Evolutionary conservation across 176 grass and related monocot genomes (phyloP), one percentile per base, ranked within the genome.

Genomic region (Miscanthus lutarioriparius): DNA sequence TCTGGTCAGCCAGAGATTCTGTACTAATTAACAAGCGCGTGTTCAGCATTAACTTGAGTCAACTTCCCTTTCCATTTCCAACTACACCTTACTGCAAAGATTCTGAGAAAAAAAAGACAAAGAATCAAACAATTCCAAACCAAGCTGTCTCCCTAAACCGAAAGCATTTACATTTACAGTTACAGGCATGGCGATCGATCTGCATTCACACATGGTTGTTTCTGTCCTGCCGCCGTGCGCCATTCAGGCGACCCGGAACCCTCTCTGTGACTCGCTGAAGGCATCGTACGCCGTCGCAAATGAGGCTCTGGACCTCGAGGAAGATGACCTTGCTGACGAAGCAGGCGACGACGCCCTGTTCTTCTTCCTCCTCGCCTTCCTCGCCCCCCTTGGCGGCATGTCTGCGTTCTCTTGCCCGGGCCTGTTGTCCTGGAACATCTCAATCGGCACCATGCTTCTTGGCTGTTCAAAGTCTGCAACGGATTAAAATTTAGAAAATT

Each of bases 401-500:
- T 86, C 89, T 47, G 87, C 74, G 44, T 61, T 30, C 33, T 85
- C 93, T 56, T 78, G 85, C 2, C 43, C 71, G 38, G 76, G 62
- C 45, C 48, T 89, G 47, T 84, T 74, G 15, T 74, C 44, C 87
- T 41, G 87, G 58, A 94, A 95, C 4, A 98, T 88, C 10, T 86
- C 91, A 38, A 85, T 87, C 11, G 89, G 84, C 80, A 94, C 66
- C 66, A 93, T 88, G 39, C 82, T 80, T 87, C 85, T 94, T 17
- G 91, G 87, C 11, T 89, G 95, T 84, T 98, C 96, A 35, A 96
- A 98, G 88, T 98, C 96, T 98, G 89, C 83, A 70, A 12, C 22
- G 40, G 40, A 30, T 72, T 22, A 14, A 28, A 59, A 38, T 10
- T 3, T 43, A 37, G 19, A 6, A 80, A 28, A 44, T 68, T 51